These are phyloP conservation scores for Hygrophila difformis DNA, from an alignment of 257 asterid genomes.

Conservation along the genomic window DNA sequence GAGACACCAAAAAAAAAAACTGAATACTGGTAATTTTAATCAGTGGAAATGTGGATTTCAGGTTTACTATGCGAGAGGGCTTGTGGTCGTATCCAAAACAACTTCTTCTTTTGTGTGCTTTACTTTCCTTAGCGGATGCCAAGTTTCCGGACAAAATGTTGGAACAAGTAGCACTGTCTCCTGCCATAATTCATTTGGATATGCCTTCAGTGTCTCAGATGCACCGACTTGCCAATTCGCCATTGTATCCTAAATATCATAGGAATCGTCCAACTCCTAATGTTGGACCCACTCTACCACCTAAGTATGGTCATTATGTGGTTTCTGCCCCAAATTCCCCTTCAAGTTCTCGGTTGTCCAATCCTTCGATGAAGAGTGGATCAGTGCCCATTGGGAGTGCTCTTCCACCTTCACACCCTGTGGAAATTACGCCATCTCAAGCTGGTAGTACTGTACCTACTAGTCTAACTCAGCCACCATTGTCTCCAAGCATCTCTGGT, in stretches of 20 bases:
- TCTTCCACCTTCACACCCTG: constrained; percentile 35
- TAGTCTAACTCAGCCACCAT: constrained; percentile 79
- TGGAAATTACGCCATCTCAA: constrained; percentile 50
- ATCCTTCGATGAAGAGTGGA: constrained; percentile 42
- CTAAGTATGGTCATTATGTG: constrained; percentile 49
- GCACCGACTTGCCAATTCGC: constrained; percentile 31
- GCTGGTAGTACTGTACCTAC: constrained; percentile 48
- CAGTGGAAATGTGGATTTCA: too few species aligned
- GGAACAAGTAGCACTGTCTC: constrained; percentile 27
- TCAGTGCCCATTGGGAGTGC: constrained; percentile 30
- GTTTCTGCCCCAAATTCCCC: constrained; percentile 53
- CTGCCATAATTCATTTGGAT: constrained; percentile 23
- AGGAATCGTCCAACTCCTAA: constrained; percentile 26
- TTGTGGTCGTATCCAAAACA: constrained; percentile 31
- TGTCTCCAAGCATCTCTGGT: constrained; percentile 73
- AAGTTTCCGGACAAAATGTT: constrained; percentile 25
- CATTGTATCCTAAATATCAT: constrained; percentile 25
- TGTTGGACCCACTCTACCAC: constrained; percentile 45
- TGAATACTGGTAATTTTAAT: too few species aligned
- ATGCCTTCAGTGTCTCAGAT: constrained; percentile 29
- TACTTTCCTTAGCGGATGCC: constrained; percentile 33
- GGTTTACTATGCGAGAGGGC: constrained; percentile 26
- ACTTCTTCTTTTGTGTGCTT: constrained; percentile 37
- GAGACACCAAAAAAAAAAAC: too few species aligned
- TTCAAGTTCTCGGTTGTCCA: constrained; percentile 41